A percentile compares a stretch with the other conserved stretches of the same genome.
phyloP scores from a whole-genome alignment of 495 filamentous ascomycete species.

The Podospora didyma region DNA sequence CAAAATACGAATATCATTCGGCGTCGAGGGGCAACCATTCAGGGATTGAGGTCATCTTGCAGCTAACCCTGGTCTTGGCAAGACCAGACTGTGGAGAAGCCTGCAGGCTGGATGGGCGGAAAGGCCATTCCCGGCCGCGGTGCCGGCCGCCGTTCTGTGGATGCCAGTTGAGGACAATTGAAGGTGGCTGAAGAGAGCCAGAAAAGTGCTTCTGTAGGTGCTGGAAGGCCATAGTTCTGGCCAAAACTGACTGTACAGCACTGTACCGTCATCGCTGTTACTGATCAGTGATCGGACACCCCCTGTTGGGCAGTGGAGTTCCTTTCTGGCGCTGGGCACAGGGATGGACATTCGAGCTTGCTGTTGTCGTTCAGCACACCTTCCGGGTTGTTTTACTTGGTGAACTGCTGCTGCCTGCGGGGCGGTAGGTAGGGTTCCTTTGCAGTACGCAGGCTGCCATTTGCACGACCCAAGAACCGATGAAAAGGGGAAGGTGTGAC shows the following conservation, averaged over 20 bases:
- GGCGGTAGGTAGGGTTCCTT: neutral
- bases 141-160: neutral
- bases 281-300: too few species aligned
- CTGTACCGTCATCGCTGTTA: too few species aligned
- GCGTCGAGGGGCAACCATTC: conserved; percentile 1
- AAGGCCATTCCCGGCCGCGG: neutral
- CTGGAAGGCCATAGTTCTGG: neutral
- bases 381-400: neutral
- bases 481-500: neutral
- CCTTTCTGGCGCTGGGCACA: too few species aligned
- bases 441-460: neutral
- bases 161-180: neutral
- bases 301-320: too few species aligned
- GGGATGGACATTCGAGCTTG: too few species aligned
- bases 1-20: neutral
- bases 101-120: neutral
- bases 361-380: neutral
- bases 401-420: neutral
- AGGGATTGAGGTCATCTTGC: conserved; percentile 16
- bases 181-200: neutral
- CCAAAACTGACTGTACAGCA: neutral
- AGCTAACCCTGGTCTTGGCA: neutral
- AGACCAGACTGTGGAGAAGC: neutral
- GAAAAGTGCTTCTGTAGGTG: neutral
- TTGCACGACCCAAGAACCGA: neutral